These are phyloP conservation scores for Trichoderma arundinaceum DNA, from an alignment of 2,329 filamentous ascomycete genomes.

Conservation along the genomic window DNA sequence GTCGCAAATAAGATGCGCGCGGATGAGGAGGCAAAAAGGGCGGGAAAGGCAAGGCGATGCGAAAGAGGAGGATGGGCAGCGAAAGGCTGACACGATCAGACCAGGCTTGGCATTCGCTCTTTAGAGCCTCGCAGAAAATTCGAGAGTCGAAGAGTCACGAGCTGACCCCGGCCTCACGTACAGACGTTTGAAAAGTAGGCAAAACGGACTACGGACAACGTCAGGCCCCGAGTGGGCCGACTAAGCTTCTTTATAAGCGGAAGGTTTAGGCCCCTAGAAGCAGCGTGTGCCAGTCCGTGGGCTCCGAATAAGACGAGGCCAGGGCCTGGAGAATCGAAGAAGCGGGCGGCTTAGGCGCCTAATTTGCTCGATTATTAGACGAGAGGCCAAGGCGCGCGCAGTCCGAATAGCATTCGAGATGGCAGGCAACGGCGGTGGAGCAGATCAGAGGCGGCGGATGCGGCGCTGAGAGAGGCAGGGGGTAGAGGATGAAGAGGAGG, in stretches of 20 bases:
- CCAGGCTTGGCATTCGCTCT: not conserved
- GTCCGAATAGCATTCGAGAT: conserved; percentile 17
- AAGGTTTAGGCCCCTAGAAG: conserved; percentile 14
- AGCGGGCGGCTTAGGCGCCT: not conserved
- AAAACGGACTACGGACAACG: conserved; percentile 24
- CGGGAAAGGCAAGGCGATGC: not conserved
- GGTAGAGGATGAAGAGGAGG: not conserved
- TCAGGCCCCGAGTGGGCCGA: conserved; percentile 28
- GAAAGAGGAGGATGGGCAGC: not conserved
- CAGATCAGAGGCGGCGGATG: conserved; percentile 3
- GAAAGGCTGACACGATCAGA: conserved; percentile 12
- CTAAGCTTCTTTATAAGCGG: conserved; percentile 28
- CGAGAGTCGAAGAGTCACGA: conserved; percentile 14
- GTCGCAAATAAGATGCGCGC: not conserved
- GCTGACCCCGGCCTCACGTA: not conserved
- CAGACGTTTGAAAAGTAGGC: not conserved
- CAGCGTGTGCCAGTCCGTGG: conserved; percentile 1
- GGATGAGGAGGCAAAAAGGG: not conserved
- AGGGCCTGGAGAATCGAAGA: not conserved
- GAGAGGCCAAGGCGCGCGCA: not conserved
- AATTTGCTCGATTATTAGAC: conserved; percentile 5
- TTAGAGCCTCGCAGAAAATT: conserved; percentile 8
- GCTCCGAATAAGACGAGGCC: conserved; percentile 9
- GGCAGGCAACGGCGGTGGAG: conserved; percentile 11
- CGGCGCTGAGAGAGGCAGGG: not conserved